phyloP scores from a whole-genome alignment of 2,329 filamentous ascomycete genomes.

The Chlorencoelia australis region DNA sequence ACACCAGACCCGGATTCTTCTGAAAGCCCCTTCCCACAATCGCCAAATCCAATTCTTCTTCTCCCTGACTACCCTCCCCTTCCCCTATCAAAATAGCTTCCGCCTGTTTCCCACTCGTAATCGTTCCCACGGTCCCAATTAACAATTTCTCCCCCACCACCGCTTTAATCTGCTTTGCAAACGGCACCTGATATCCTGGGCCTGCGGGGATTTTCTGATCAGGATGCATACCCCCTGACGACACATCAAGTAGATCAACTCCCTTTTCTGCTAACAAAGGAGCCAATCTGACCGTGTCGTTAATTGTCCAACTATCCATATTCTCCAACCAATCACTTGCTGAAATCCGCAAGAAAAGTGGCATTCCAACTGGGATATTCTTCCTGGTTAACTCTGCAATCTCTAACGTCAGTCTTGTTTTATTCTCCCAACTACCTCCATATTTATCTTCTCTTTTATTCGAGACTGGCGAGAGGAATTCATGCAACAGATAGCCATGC shows the following conservation, averaged over 20 bases:
- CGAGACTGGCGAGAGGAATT: constrained; percentile 58
- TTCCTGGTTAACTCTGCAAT: constrained; percentile 51
- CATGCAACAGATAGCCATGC: constrained; percentile 66
- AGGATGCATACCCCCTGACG: constrained; percentile 54
- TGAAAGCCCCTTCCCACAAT: constrained; percentile 44
- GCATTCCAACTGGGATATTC: constrained; percentile 56
- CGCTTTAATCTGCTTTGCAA: constrained; percentile 61
- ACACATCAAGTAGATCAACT: constrained; percentile 68
- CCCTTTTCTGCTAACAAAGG: constrained; percentile 52
- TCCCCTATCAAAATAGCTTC: constrained; percentile 37
- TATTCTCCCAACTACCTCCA: constrained; percentile 63
- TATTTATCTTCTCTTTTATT: constrained; percentile 62
- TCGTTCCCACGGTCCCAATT: constrained; percentile 39
- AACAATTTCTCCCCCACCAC: constrained; percentile 52
- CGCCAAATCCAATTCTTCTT: constrained; percentile 38
- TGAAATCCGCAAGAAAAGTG: constrained; percentile 63
- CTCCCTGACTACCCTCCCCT: constrained; percentile 35
- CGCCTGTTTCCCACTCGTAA: constrained; percentile 35
- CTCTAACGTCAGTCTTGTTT: constrained; percentile 58
- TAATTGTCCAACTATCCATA: constrained; percentile 54
- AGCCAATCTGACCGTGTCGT: constrained; percentile 55
- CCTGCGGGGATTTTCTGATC: constrained; percentile 46
- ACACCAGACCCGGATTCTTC: constrained; percentile 48
- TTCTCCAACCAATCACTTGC: constrained; percentile 66
- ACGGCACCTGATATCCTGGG: constrained; percentile 60